Evolutionary conservation across 257 asterid species (phyloP).

Genomic region (Avicennia marina): DNA sequence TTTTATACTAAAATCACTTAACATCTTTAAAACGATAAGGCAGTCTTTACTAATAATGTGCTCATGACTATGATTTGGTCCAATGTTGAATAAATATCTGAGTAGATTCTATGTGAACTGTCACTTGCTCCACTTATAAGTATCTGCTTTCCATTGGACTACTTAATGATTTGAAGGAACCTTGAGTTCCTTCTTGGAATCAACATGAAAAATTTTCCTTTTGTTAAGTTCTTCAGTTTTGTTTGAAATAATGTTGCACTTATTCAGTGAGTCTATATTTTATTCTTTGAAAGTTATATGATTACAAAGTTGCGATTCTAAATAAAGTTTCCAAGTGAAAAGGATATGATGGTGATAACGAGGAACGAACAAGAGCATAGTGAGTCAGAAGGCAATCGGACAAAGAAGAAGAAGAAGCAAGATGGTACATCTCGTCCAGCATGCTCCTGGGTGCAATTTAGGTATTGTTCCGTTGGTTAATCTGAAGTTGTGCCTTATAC

Average conservation of each 20-base stretch:
- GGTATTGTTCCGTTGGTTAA: too few species aligned
- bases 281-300: conserved; percentile 9
- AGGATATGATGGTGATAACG: conserved; percentile 44
- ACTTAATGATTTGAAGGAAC: background rate
- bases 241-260: background rate
- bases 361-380: conserved; percentile 56
- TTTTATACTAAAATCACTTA: too few species aligned
- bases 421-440: conserved; percentile 84
- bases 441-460: conserved; percentile 98
- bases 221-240: background rate
- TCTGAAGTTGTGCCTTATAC: too few species aligned
- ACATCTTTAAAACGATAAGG: too few species aligned
- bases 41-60: too few species aligned
- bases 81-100: too few species aligned
- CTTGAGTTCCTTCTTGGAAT: background rate
- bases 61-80: too few species aligned
- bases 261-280: background rate
- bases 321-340: conserved; percentile 56
- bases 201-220: background rate
- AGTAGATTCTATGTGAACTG: too few species aligned
- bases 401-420: conserved; percentile 78
- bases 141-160: too few species aligned
- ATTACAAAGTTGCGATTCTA: conserved; percentile 16
- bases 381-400: conserved; percentile 64
- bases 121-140: too few species aligned